These are phyloP conservation scores for Caryopteris hybrid DNA, from an alignment of 305 asterid species.

Conservation along the genomic window DNA sequence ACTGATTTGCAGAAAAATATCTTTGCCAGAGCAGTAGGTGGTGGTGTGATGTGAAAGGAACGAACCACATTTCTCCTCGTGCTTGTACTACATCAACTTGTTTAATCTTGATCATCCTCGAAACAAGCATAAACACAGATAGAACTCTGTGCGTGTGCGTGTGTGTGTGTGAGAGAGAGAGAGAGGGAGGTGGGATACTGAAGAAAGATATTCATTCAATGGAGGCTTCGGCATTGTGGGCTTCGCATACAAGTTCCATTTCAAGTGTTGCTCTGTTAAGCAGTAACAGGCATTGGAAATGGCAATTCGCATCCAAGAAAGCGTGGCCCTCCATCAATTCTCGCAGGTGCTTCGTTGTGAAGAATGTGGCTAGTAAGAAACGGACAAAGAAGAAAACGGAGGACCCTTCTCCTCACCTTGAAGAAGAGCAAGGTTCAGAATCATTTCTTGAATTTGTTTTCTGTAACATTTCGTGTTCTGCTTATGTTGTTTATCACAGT, in stretches of 20 bases:
- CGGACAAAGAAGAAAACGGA: constrained; percentile 22
- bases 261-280: constrained; percentile 27
- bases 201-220: background rate
- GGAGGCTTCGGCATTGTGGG: constrained; percentile 32
- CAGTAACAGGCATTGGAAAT: constrained; percentile 23
- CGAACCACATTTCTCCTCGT: constrained; percentile 23
- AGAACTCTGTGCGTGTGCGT: too few relatives aligned
- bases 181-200: constrained; percentile 1
- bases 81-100: background rate
- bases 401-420: constrained; percentile 22
- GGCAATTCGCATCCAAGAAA: constrained; percentile 24
- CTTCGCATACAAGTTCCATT: constrained; percentile 21
- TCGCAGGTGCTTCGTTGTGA: constrained; percentile 32
- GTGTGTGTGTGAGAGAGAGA: background rate
- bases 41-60: constrained; percentile 6
- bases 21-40: background rate
- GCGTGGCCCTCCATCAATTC: constrained; percentile 16
- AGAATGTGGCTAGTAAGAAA: constrained; percentile 49
- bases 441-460: background rate
- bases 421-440: constrained; percentile 24
- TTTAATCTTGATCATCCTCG: too few relatives aligned
- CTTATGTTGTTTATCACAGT: background rate
- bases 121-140: too few relatives aligned
- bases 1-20: constrained; percentile 7
- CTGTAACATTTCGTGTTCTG: background rate